These are phyloP conservation scores for Tinospora cordifolia DNA, from an alignment of 164 flowering plant genomes.

Conservation along the genomic window DNA sequence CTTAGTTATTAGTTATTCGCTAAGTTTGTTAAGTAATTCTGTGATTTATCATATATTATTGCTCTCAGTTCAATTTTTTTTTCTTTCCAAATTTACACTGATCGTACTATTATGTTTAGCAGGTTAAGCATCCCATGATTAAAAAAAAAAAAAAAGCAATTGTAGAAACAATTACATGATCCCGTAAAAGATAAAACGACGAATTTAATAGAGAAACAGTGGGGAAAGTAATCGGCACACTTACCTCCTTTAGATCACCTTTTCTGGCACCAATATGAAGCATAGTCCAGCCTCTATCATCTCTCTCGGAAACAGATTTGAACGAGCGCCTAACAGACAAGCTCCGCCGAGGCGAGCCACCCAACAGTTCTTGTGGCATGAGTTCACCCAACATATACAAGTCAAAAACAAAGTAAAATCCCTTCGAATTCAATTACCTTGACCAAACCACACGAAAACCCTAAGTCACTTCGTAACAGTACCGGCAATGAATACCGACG, in stretches of 20 bases:
- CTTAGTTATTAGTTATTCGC: no score
- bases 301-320: conserved; percentile 38
- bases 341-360: conserved; percentile 26
- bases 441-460: background rate
- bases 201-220: background rate
- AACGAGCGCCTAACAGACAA: conserved; percentile 42
- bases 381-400: background rate
- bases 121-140: no score
- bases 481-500: background rate
- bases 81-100: no score
- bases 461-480: background rate
- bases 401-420: background rate
- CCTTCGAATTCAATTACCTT: background rate
- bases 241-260: conserved; percentile 79
- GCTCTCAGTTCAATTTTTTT: no score
- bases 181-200: background rate
- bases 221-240: background rate
- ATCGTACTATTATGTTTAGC: no score
- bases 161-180: no score
- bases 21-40: no score
- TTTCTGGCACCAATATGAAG: conserved; percentile 78
- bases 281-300: conserved; percentile 93
- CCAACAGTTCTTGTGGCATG: conserved; percentile 35
- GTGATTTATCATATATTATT: no score
- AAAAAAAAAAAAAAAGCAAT: no score